Base-by-base conservation (phyloP, 805 yeast genomes). In the Saccharomycopsis sp. region DNA sequence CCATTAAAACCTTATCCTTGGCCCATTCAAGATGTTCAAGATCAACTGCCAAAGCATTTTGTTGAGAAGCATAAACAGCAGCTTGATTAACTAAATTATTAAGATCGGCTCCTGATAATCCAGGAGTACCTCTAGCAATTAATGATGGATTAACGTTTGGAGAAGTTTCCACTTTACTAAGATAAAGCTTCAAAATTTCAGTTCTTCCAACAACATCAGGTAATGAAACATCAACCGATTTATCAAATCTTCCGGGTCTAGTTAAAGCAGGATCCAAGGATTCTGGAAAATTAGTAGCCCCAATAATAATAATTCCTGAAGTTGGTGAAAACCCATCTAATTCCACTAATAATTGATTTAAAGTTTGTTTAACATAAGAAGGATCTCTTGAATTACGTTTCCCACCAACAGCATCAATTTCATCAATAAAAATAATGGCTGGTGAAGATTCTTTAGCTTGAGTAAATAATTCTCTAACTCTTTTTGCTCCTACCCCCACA, bases 241-340 rank as follows among this genome's bases (percentile, higher is more conserved):
- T 92, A 62, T 94, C 98, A 57, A 92, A 92, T 61, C 98, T 76
- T 27, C 98, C 98, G 9, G 99, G 99, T 65, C 99, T 78, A 1
- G 97, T 89, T 54, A 92, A 70, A 1, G 99, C 99, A 60, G 89
- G 87, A 63, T 92, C 99, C 45, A 92, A 71, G 40, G 94, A 76
- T 59, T 92, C 97, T 5, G 98, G 97, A 73, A 89, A 92, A 66
- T 92, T 92, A 3, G 99, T 92, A 10, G 98, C 98, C 52, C 96
- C 98, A 55, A 92, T 88, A 57, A 92, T 85, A 49, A 92, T 87
- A 46, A 92, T 86, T 25, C 97, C 97, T 43, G 81, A 77, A 31
- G 89, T 72, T 61, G 88, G 97, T 20, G 94, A 79, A 52, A 85
- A 81, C 4, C 98, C 99, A 60, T 92, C 99, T 49, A 92, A 72